phyloP scores from a whole-genome alignment of 345 rosid genomes.

The Lenwebbia sp. region DNA sequence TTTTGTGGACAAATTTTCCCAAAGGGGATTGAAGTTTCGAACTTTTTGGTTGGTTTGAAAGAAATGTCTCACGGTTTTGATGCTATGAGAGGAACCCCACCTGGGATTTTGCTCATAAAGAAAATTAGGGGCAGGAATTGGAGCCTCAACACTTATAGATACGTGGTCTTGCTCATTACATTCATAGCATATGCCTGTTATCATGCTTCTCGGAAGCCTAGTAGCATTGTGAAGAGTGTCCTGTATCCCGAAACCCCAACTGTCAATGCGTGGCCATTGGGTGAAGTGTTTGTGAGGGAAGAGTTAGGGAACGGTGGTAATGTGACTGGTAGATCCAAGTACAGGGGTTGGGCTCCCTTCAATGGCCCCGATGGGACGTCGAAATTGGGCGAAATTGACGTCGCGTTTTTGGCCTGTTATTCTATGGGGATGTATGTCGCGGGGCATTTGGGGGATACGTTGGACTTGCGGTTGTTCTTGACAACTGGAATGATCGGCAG shows the following conservation, averaged over 20 bases:
- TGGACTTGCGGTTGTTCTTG: conserved; percentile 82
- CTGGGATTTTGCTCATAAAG: conserved; percentile 43
- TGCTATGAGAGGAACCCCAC: conserved; percentile 25
- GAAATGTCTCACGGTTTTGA: background rate
- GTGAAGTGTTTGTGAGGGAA: conserved; percentile 39
- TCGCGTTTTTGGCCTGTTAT: conserved; percentile 85
- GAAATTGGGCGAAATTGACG: conserved; percentile 83
- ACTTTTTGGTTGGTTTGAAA: background rate
- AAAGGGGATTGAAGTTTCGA: background rate
- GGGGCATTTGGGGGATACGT: conserved; percentile 81
- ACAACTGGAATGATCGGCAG: conserved; percentile 86
- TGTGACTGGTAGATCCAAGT: background rate
- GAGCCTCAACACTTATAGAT: conserved; percentile 58
- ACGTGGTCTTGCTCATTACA: conserved; percentile 53
- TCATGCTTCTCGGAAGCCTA: conserved; percentile 88
- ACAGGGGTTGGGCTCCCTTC: conserved; percentile 78
- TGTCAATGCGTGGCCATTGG: conserved; percentile 43
- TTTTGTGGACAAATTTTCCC: background rate
- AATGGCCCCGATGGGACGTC: conserved; percentile 58
- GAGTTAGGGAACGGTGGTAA: background rate
- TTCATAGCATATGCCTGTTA: conserved; percentile 88
- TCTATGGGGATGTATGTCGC: conserved; percentile 80
- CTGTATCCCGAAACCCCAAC: conserved; percentile 39
- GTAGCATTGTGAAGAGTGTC: conserved; percentile 89
- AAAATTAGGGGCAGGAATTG: conserved; percentile 58